These are phyloP conservation scores for Cladorrhinum samala DNA, from an alignment of 495 filamentous ascomycete species.

Conservation along the genomic window DNA sequence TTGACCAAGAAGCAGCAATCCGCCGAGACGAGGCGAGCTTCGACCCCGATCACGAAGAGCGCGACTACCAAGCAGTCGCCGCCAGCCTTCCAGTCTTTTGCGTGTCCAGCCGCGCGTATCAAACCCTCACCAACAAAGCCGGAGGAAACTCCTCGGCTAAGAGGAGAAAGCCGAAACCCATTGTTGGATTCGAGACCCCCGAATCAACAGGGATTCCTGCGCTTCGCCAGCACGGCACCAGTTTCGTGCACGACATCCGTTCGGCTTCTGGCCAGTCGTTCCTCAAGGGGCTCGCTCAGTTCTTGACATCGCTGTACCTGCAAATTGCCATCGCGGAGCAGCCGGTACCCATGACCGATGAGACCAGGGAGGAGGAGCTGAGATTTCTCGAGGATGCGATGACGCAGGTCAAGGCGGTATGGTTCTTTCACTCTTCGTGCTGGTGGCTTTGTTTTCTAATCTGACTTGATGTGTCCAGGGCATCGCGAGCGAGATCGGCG, in stretches of 20 bases:
- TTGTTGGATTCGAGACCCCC: constrained; percentile 11
- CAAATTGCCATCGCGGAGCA: constrained; percentile 45
- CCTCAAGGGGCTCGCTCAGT: constrained; percentile 41
- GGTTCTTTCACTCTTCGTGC: constrained; percentile 11
- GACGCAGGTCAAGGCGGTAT: constrained; percentile 38
- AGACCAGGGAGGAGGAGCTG: constrained; percentile 34
- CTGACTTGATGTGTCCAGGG: too few relatives aligned
- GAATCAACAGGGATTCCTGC: constrained; percentile 46
- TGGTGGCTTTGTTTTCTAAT: background rate
- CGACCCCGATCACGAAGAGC: constrained; percentile 30
- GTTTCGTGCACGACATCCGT: constrained; percentile 37
- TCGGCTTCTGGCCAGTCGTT: constrained; percentile 10
- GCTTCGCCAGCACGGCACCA: constrained; percentile 50
- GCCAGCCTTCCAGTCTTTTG: constrained; percentile 54
- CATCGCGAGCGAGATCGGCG: background rate
- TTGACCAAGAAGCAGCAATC: constrained; percentile 15
- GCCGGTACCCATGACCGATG: constrained; percentile 35
- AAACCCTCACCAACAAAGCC: too few relatives aligned
- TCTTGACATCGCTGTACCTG: constrained; percentile 48
- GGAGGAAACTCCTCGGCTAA: constrained; percentile 48
- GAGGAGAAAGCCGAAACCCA: constrained; percentile 15
- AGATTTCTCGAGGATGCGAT: constrained; percentile 32
- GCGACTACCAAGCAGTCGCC: constrained; percentile 55
- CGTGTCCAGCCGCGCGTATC: constrained; percentile 52
- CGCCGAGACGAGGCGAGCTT: constrained; percentile 9